Conservation (phyloP, 2,329 filamentous ascomycete species). For the Drechslera avenae region DNA sequence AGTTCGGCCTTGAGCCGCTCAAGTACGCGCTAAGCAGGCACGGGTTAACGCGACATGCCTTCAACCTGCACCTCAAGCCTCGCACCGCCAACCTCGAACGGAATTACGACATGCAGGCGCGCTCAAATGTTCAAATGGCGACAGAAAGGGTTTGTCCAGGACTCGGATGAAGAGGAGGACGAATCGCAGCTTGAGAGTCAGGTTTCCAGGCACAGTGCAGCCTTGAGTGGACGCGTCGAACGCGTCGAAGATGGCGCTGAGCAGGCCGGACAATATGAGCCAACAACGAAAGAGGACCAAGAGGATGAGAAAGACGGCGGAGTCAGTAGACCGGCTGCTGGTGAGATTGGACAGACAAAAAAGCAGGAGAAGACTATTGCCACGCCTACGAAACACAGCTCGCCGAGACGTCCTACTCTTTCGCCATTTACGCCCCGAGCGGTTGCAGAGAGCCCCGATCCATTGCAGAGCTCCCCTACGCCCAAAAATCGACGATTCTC, state of each 20-base stretch:
- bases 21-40: constrained; percentile 29
- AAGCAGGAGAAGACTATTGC: not conserved
- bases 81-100: constrained; percentile 21
- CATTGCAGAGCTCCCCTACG: constrained; percentile 27
- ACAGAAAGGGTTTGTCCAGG: constrained; percentile 55
- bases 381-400: constrained; percentile 15
- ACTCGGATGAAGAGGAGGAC: constrained; percentile 58
- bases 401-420: constrained; percentile 19
- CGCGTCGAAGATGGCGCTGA: constrained; percentile 20
- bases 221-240: constrained; percentile 25
- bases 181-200: constrained; percentile 37
- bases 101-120: constrained; percentile 42
- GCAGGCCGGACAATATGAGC: too few species aligned
- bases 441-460: constrained; percentile 40
- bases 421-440: constrained; percentile 30
- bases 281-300: not conserved
- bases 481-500: constrained; percentile 5
- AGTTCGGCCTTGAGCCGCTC: constrained; percentile 21
- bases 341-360: not conserved
- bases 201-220: constrained; percentile 16
- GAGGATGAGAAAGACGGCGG: not conserved
- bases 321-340: not conserved
- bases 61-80: constrained; percentile 14
- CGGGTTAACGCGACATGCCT: constrained; percentile 30
- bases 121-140: constrained; percentile 57